Percentiles rank a stretch among this genome's conserved stretches.
These are phyloP conservation scores for Pythium folliculosum DNA, from an alignment of 352 stramenopile genomes.

Conservation along the genomic window DNA sequence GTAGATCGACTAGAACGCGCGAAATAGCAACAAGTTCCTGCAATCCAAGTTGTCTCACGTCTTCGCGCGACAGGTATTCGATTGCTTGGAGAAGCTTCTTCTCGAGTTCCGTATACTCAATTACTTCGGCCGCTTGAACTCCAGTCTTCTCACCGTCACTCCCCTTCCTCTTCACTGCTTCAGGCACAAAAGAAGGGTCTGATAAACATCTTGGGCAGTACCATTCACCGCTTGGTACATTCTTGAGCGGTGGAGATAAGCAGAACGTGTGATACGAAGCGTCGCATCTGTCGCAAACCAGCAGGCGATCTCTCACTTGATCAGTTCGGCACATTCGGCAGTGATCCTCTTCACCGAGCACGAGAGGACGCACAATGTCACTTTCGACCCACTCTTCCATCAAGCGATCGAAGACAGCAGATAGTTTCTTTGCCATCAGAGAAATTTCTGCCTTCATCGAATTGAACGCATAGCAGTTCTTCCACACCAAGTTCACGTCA, in stretches of 20 bases:
- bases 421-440: slow-evolving; percentile 69
- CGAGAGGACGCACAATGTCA: slow-evolving; percentile 45
- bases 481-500: slow-evolving; percentile 82
- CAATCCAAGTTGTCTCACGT: slow-evolving; percentile 56
- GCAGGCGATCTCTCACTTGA: slow-evolving; percentile 58
- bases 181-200: slow-evolving; percentile 54
- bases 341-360: slow-evolving; percentile 75
- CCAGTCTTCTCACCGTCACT: slow-evolving; percentile 20
- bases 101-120: slow-evolving; percentile 47
- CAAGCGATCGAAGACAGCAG: slow-evolving; percentile 74
- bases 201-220: slow-evolving; percentile 68
- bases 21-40: slow-evolving; percentile 60
- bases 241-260: slow-evolving; percentile 51
- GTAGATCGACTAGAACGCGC: slow-evolving; percentile 63
- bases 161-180: slow-evolving; percentile 50
- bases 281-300: slow-evolving; percentile 84
- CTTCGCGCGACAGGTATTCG: slow-evolving; percentile 69
- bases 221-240: slow-evolving; percentile 70
- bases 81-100: slow-evolving; percentile 61
- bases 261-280: slow-evolving; percentile 86
- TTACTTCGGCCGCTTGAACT: slow-evolving; percentile 48
- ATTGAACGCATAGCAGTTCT: slow-evolving; percentile 87
- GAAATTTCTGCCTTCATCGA: slow-evolving; percentile 83
- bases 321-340: slow-evolving; percentile 78
- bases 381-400: slow-evolving; percentile 84